Base-by-base conservation (phyloP, 225 moss, liverwort and hornwort genomes). In the Polytrichum formosum region DNA sequence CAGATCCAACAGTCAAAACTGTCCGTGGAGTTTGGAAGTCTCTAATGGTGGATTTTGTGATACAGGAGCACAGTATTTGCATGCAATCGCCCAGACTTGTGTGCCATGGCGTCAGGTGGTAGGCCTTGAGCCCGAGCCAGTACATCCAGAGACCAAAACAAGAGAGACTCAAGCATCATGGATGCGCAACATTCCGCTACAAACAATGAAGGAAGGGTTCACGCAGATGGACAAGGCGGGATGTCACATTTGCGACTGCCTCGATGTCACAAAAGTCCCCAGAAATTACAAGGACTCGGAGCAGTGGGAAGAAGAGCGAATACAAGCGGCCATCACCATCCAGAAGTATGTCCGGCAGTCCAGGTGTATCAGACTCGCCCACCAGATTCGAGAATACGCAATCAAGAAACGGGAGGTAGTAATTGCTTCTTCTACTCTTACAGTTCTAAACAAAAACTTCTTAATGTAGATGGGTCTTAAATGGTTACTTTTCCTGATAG, bases 181-280 rank as follows among this genome's bases (percentile, higher is more conserved):
- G 29, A 84, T 81, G 18, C 80, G 69, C 56, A 69, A 53, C 71
- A 63, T 22, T 26, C 17, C 20, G 7, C 72, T 81, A 23, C 87
- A 87, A 68, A 85, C 82, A 21, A 30, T 78, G 54, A 80, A 80
- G 68, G 88, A 89, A 56, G 75, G 78, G 16, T 83, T 74, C 71
- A 85, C 88, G 25, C 88, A 89, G 53, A 85, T 89, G 88, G 76
- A 85, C 26, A 78, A 64, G 64, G 76, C 67, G 0, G 85, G 83
- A 19, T 70, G 82, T 9, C 59, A 80, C 55, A 63, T 89, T 18
- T 82, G 81, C 6, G 78, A 80, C 17, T 53, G 60, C 26, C 77
- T 73, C 10, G 83, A 89, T 69, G 74, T 72, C 37, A 77, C 70
- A 53, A 72, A 75, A 30, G 67, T 80, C 29, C 82, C 88, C 20